Conservation (phyloP, 2,329 filamentous ascomycete species). For the Beauveria medogensis region DNA sequence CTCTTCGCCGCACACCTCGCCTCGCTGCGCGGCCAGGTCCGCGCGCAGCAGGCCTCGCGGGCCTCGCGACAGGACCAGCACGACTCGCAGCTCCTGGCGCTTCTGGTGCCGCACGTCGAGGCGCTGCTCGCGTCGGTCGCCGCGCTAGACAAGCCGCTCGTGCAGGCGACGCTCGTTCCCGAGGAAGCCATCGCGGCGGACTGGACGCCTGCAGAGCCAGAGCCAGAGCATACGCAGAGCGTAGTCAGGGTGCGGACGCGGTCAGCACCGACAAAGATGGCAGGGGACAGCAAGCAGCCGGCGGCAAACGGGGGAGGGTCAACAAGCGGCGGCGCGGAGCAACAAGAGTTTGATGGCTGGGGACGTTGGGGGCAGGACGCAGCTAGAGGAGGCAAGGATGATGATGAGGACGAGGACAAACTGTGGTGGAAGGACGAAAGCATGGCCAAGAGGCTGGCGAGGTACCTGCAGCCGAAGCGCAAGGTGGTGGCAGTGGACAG, state of each 20-base stretch:
- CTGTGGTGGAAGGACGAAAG: constrained; percentile 35
- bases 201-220: constrained; percentile 20
- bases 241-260: constrained; percentile 18
- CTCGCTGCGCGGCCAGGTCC: constrained; percentile 25
- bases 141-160: constrained; percentile 13
- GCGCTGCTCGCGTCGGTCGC: constrained; percentile 28
- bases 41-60: constrained; percentile 19
- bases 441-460: constrained; percentile 31
- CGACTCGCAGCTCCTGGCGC: constrained; percentile 26
- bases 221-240: constrained; percentile 20
- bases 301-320: not conserved
- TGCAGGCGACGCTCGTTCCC: constrained; percentile 32
- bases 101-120: constrained; percentile 28
- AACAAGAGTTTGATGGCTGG: constrained; percentile 32
- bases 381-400: not conserved
- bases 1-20: constrained; percentile 21
- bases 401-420: not conserved
- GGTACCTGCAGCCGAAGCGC: constrained; percentile 26
- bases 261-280: not conserved
- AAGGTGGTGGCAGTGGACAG: constrained; percentile 15
- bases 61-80: constrained; percentile 20
- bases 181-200: constrained; percentile 22
- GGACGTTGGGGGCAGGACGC: constrained; percentile 26
- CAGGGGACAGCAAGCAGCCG: not conserved
- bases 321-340: not conserved